These are phyloP conservation scores for Pyrenula aspistea DNA, from an alignment of 495 filamentous ascomycete species.

Conservation along the genomic window DNA sequence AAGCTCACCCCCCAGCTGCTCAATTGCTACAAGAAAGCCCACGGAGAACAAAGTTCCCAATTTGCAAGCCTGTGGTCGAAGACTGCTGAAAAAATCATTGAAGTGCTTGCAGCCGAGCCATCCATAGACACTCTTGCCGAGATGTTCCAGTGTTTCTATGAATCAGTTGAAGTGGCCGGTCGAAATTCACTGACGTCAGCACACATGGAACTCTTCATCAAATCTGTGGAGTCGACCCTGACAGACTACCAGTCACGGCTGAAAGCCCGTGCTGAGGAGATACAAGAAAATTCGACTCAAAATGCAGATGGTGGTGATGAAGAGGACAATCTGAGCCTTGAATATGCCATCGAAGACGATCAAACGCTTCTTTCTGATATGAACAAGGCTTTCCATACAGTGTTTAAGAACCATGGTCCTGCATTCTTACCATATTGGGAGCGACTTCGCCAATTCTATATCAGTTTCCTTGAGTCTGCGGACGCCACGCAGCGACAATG, in stretches of 20 bases:
- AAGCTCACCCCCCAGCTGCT: conserved; percentile 91
- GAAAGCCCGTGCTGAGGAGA: conserved; percentile 64
- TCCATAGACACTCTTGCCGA: conserved; percentile 93
- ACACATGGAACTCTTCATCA: conserved; percentile 80
- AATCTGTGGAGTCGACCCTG: conserved; percentile 67
- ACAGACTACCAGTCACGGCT: conserved; percentile 88
- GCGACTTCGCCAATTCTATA: conserved; percentile 70
- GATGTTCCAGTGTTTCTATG: conserved; percentile 99
- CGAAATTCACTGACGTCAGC: conserved; percentile 62
- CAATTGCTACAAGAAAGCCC: conserved; percentile 83
- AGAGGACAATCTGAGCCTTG: conserved; percentile 54
- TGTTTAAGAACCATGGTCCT: conserved; percentile 89
- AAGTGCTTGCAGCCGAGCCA: conserved; percentile 89
- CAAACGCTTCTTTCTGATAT: conserved; percentile 95
- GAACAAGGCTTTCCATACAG: conserved; percentile 99
- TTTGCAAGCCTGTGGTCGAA: conserved; percentile 70
- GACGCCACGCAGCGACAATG: conserved; percentile 95
- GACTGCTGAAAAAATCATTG: conserved; percentile 81
- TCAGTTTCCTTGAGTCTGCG: conserved; percentile 65
- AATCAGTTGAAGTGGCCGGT: conserved; percentile 89
- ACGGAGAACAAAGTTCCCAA: conserved; percentile 62
- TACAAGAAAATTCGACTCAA: conserved; percentile 41
- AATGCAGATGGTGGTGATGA: conserved; percentile 80
- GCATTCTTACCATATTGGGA: conserved; percentile 82
- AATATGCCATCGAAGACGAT: conserved; percentile 91